Evolutionary conservation across 1,284 basidiomycete genomes (phyloP).

Genomic region (Pterulicium gracile): DNA sequence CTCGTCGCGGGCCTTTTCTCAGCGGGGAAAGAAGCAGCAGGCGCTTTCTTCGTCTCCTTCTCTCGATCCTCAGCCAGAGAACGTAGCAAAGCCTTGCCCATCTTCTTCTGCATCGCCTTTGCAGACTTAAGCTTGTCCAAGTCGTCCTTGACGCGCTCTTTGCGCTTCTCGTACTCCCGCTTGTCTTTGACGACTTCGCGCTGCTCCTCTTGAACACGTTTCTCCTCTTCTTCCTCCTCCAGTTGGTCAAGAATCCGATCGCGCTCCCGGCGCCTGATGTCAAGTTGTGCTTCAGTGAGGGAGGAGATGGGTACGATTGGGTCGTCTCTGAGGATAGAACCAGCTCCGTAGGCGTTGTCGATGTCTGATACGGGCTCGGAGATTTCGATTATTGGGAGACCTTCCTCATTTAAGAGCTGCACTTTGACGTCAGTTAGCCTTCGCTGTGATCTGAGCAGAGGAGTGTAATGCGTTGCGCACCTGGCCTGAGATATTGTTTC

Average conservation of each 20-base stretch:
- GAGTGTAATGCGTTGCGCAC: constrained; percentile 53
- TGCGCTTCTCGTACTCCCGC: constrained; percentile 37
- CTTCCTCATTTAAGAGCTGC: constrained; percentile 64
- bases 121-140: constrained; percentile 39
- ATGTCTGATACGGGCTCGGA: constrained; percentile 39
- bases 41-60: constrained; percentile 7
- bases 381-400: constrained; percentile 68
- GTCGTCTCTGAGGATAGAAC: constrained; percentile 27
- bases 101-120: constrained; percentile 60
- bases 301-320: constrained; percentile 34
- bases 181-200: constrained; percentile 29
- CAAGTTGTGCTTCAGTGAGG: constrained; percentile 36
- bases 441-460: constrained; percentile 16
- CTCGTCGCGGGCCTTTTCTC: background rate
- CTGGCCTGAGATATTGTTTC: constrained; percentile 22
- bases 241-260: constrained; percentile 44
- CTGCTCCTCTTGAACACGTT: constrained; percentile 29
- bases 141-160: constrained; percentile 39
- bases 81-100: constrained; percentile 57
- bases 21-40: background rate
- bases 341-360: constrained; percentile 9
- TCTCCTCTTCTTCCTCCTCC: constrained; percentile 54
- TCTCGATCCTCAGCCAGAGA: constrained; percentile 32
- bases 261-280: constrained; percentile 40
- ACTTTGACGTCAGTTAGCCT: constrained; percentile 11